Percentiles rank a stretch among this genome's conserved stretches.
phyloP scores from a whole-genome alignment of 352 stramenopile species.

The Pythium volutum region DNA sequence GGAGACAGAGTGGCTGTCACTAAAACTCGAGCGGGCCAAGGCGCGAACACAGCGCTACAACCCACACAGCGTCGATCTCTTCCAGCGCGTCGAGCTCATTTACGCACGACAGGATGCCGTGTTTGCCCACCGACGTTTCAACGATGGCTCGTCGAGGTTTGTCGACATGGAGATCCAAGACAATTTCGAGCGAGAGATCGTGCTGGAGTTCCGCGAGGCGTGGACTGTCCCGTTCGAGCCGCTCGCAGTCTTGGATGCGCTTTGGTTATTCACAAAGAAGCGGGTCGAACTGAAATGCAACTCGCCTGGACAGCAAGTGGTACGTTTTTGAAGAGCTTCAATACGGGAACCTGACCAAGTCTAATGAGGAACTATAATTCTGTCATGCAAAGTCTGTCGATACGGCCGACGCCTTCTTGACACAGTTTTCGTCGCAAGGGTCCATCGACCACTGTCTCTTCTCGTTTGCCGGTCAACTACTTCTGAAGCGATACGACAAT shows the following conservation, averaged over 20 bases:
- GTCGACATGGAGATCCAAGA: slow-evolving; percentile 11
- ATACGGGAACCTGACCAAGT: too few species aligned
- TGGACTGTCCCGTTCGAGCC: slow-evolving; percentile 13
- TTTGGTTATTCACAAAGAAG: slow-evolving; percentile 9
- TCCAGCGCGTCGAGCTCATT: neutral
- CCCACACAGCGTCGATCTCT: neutral
- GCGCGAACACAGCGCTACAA: neutral
- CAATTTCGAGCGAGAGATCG: neutral
- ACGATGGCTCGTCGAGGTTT: slow-evolving; percentile 16
- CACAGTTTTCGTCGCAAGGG: neutral
- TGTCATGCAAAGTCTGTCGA: neutral
- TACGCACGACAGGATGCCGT: neutral
- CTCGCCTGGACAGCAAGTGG: neutral
- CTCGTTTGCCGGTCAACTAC: neutral
- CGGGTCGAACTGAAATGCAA: slow-evolving; percentile 8
- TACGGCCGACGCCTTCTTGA: neutral
- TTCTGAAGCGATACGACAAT: slow-evolving; percentile 1
- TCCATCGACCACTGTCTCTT: neutral
- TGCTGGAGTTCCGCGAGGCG: slow-evolving; percentile 10
- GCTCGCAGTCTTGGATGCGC: slow-evolving; percentile 6
- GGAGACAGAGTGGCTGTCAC: too few species aligned
- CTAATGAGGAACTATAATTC: neutral
- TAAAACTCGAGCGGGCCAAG: neutral
- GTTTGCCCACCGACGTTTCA: slow-evolving; percentile 10
- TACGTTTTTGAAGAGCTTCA: too few species aligned